phyloP scores from a whole-genome alignment of 2,329 filamentous ascomycete species.

The Pleomassaria siparia region DNA sequence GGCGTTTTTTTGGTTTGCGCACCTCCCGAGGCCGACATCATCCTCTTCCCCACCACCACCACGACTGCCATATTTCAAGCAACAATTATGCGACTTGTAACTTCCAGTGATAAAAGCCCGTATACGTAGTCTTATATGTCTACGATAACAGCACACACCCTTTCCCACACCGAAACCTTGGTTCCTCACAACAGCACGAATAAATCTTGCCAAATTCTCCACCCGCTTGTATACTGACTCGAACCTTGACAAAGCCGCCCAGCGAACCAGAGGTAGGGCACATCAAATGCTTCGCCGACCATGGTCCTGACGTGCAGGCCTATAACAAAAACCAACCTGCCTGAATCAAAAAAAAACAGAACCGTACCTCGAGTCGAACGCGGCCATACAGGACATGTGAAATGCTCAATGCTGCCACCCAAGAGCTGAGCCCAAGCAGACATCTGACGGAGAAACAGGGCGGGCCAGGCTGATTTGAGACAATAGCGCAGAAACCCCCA shows the following conservation, averaged over 20 bases:
- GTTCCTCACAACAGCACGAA: background rate
- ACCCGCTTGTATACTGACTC: background rate
- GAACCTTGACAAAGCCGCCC: background rate
- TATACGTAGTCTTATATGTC: background rate
- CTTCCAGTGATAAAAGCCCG: background rate
- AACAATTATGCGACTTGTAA: no score
- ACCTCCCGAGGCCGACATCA: background rate
- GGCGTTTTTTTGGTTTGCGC: background rate
- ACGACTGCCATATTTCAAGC: no score
- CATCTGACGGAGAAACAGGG: background rate
- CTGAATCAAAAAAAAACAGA: background rate
- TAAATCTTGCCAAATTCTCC: background rate
- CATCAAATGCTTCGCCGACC: background rate
- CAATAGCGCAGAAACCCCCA: background rate
- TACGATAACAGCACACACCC: background rate
- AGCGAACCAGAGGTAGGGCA: background rate
- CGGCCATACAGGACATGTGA: conserved; percentile 7
- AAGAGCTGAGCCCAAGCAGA: conserved; percentile 2
- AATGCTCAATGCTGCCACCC: conserved; percentile 13
- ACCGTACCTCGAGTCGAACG: background rate
- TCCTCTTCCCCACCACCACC: background rate
- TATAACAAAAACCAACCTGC: background rate
- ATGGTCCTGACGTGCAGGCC: background rate
- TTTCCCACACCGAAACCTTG: background rate
- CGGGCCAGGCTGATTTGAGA: background rate